A percentile compares a stretch with the other conserved stretches of the same genome.
Conservation (phyloP, 768 basidiomycete genomes). For the Arthromyces matolae region DNA sequence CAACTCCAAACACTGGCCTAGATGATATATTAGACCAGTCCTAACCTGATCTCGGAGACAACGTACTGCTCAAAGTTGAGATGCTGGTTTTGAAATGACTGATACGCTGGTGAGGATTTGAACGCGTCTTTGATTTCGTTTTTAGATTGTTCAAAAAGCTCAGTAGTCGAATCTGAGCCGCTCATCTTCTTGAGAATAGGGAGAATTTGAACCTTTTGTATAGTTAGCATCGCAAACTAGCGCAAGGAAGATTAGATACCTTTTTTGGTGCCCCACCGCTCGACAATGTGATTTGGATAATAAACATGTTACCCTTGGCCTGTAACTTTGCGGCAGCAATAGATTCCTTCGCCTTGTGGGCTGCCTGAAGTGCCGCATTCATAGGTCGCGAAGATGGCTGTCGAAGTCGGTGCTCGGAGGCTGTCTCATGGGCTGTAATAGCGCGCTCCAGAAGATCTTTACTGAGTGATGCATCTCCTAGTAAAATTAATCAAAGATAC, state of each 20-base stretch:
- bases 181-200: neutral
- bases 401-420: conserved; percentile 4
- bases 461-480: neutral
- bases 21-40: neutral
- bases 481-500: no score
- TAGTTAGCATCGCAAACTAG: neutral
- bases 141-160: conserved; percentile 8
- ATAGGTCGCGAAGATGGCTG: neutral
- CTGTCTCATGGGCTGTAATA: neutral
- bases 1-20: conserved; percentile 7
- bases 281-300: conserved; percentile 2
- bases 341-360: neutral
- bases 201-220: conserved; percentile 8
- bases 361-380: neutral
- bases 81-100: neutral
- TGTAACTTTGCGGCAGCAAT: no score
- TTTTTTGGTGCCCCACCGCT: no score
- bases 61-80: conserved; percentile 1
- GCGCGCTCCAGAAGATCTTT: neutral
- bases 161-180: neutral
- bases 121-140: conserved; percentile 2
- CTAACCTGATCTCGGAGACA: neutral
- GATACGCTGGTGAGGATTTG: neutral
- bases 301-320: neutral
- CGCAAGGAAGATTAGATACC: no score